These are phyloP conservation scores for Teunomyces funiuensis DNA, from an alignment of 805 yeast genomes.

Conservation along the genomic window DNA sequence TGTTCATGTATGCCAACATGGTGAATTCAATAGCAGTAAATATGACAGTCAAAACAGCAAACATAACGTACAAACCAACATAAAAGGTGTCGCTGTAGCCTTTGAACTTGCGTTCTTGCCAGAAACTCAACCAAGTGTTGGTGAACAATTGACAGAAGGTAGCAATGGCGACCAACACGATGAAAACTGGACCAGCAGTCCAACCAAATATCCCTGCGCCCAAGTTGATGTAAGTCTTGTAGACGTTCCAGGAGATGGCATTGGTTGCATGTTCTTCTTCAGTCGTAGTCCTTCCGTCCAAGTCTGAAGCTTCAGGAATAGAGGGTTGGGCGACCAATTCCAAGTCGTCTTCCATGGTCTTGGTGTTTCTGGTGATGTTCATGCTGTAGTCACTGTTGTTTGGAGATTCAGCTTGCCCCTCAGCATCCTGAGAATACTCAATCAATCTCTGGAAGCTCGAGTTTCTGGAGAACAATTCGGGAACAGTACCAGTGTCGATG, in stretches of 20 bases:
- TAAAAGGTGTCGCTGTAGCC: conserved; percentile 30
- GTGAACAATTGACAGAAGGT: conserved; percentile 44
- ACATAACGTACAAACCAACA: conserved; percentile 34
- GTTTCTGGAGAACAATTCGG: conserved; percentile 36
- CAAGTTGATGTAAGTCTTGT: conserved; percentile 35
- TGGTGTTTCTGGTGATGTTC: background rate
- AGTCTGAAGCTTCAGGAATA: conserved; percentile 4
- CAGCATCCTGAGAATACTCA: conserved; percentile 37
- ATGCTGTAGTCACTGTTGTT: conserved; percentile 11
- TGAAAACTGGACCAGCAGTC: conserved; percentile 32
- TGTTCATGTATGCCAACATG: conserved; percentile 44
- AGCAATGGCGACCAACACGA: conserved; percentile 32
- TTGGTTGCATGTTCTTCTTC: conserved; percentile 41
- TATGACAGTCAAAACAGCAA: conserved; percentile 38
- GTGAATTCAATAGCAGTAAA: conserved; percentile 41
- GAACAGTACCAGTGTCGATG: conserved; percentile 36
- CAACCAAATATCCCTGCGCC: conserved; percentile 40
- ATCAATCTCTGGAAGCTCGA: conserved; percentile 51
- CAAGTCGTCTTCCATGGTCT: conserved; percentile 3
- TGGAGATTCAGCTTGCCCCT: conserved; percentile 27
- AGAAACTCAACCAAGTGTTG: conserved; percentile 45
- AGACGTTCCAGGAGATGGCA: conserved; percentile 40
- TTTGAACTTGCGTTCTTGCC: conserved; percentile 37
- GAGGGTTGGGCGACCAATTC: conserved; percentile 5
- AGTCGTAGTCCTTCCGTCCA: conserved; percentile 30